Evolutionary conservation across 495 filamentous ascomycete genomes (phyloP).

Genomic region (Penicillium roqueforti): DNA sequence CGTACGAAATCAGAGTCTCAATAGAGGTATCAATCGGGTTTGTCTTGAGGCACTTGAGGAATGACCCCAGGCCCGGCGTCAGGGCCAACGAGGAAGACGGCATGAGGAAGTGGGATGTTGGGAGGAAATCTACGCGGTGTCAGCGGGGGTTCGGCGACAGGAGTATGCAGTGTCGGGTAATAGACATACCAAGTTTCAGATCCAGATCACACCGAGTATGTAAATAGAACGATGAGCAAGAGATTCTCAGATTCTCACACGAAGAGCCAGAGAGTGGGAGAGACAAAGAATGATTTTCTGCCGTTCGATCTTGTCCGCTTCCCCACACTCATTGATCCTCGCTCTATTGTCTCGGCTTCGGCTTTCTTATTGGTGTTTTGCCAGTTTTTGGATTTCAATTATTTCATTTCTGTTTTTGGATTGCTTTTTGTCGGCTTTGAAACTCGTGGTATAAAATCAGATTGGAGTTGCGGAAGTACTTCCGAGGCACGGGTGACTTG

Average conservation of each 20-base stretch:
- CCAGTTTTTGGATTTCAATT: constrained; percentile 4
- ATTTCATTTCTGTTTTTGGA: constrained; percentile 6
- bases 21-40: constrained; percentile 73
- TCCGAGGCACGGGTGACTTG: constrained; percentile 43
- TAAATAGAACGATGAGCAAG: not conserved
- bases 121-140: constrained; percentile 5
- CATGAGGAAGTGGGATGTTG: constrained; percentile 42
- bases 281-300: constrained; percentile 28
- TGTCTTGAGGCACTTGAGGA: constrained; percentile 70
- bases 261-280: constrained; percentile 17
- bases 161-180: not conserved
- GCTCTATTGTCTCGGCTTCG: constrained; percentile 14
- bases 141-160: not conserved
- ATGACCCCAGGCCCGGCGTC: constrained; percentile 68
- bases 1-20: constrained; percentile 75
- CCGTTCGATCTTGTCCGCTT: constrained; percentile 30
- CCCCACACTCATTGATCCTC: constrained; percentile 28
- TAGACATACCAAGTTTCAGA: not conserved
- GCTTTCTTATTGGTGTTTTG: constrained; percentile 9
- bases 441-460: constrained; percentile 13
- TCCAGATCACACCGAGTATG: not conserved
- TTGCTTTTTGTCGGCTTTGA: constrained; percentile 3
- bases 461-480: constrained; percentile 27
- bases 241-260: constrained; percentile 1
- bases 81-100: constrained; percentile 43